Evolutionary conservation across 1,284 basidiomycete species (phyloP).

Genomic region (Pseudozyma pruni): DNA sequence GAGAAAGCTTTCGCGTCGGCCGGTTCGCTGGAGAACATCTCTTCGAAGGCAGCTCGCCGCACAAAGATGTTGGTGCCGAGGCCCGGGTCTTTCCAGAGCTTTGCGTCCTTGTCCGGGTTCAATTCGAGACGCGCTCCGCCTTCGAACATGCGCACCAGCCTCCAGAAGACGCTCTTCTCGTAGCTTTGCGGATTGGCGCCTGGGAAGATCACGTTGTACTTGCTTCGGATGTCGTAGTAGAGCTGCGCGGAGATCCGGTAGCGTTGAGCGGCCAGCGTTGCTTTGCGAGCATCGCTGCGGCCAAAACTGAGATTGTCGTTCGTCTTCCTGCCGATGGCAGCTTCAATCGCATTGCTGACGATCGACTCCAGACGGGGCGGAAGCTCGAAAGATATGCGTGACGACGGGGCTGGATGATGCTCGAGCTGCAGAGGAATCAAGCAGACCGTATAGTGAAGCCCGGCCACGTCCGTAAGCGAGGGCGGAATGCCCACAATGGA

Average conservation of each 20-base stretch:
- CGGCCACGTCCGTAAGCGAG: conserved; percentile 4
- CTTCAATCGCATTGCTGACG: conserved; percentile 17
- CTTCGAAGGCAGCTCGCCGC: conserved; percentile 15
- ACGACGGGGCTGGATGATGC: conserved; percentile 12
- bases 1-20: neutral
- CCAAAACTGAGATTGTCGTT: conserved; percentile 21
- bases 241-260: conserved; percentile 19
- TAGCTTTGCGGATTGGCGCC: conserved; percentile 20
- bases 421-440: conserved; percentile 31
- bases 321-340: conserved; percentile 9
- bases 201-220: conserved; percentile 40
- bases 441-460: conserved; percentile 14
- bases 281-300: conserved; percentile 24
- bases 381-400: conserved; percentile 3
- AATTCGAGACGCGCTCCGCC: conserved; percentile 22
- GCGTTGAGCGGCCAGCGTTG: conserved; percentile 20
- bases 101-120: conserved; percentile 14
- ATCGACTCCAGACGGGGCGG: conserved; percentile 5
- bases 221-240: conserved; percentile 23
- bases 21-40: conserved; percentile 4
- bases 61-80: conserved; percentile 33
- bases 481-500: conserved; percentile 23
- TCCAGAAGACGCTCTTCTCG: conserved; percentile 30
- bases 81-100: conserved; percentile 20
- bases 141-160: conserved; percentile 33